Conservation (phyloP, 176 grass and related monocot species). For the Tillandsia fasciculata region DNA sequence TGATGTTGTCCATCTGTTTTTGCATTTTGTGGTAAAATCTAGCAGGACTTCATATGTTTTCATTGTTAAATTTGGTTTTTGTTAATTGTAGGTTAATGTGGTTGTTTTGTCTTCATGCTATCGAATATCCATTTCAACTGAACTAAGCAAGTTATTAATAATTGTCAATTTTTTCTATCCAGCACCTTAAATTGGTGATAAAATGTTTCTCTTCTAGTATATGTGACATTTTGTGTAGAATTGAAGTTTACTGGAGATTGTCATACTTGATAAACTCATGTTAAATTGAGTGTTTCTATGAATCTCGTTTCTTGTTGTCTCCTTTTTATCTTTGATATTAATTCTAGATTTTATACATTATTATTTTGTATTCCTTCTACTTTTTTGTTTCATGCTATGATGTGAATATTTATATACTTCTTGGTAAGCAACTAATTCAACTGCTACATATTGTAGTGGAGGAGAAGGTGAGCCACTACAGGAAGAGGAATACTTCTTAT, state of each 20-base stretch:
- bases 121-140: no score
- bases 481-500: constrained; percentile 95
- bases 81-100: no score
- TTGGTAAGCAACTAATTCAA: constrained; percentile 16
- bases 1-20: no score
- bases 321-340: not conserved
- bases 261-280: not conserved
- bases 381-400: not conserved
- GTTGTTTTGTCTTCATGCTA: no score
- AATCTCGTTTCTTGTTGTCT: not conserved
- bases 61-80: no score
- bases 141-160: not conserved
- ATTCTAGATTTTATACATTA: not conserved
- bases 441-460: constrained; percentile 39
- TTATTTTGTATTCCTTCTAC: not conserved
- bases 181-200: not conserved
- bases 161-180: not conserved
- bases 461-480: constrained; percentile 58
- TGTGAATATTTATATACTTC: not conserved
- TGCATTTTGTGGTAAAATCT: no score
- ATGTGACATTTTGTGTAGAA: not conserved
- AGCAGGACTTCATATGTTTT: no score
- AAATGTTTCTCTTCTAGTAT: not conserved
- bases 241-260: not conserved
- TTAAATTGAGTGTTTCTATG: not conserved